Evolutionary conservation across 192 early-diverging fungal species (phyloP).

Genomic region (Coemansia sp.): DNA sequence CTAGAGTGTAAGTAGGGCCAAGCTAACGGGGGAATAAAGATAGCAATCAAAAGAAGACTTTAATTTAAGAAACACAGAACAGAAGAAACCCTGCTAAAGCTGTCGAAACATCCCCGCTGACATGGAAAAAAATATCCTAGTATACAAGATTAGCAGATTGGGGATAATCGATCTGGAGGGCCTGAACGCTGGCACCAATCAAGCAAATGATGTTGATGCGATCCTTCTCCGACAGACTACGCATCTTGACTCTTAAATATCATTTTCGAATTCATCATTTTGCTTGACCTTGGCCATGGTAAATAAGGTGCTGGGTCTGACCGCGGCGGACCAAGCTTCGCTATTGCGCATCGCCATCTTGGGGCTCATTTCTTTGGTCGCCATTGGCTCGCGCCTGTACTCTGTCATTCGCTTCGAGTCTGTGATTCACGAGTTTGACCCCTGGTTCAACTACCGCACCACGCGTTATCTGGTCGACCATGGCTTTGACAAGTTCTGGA

Average conservation of each 20-base stretch:
- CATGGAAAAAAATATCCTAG: neutral
- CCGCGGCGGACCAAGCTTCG: slow-evolving; percentile 51
- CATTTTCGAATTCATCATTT: neutral
- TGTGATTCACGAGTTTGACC: slow-evolving; percentile 99
- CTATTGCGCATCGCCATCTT: slow-evolving; percentile 88
- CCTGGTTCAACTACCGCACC: slow-evolving; percentile 99
- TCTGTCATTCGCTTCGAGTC: slow-evolving; percentile 97
- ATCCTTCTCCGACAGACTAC: neutral
- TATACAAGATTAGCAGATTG: neutral
- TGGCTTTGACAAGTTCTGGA: slow-evolving; percentile 98
- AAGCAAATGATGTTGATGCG: neutral
- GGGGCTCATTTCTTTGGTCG: slow-evolving; percentile 81
- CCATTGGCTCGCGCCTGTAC: slow-evolving; percentile 91
- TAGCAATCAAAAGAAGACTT: neutral
- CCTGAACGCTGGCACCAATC: neutral
- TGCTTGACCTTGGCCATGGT: slow-evolving; percentile 8
- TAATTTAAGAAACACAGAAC: neutral
- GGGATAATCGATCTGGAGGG: neutral
- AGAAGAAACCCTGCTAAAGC: neutral
- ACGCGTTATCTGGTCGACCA: slow-evolving; percentile 90
- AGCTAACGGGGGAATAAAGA: neutral
- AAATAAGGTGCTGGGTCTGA: slow-evolving; percentile 52
- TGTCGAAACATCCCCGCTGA: neutral
- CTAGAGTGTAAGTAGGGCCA: neutral
- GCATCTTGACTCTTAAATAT: neutral